phyloP scores from a whole-genome alignment of 768 basidiomycete genomes.

The Filobasidium floriforme region DNA sequence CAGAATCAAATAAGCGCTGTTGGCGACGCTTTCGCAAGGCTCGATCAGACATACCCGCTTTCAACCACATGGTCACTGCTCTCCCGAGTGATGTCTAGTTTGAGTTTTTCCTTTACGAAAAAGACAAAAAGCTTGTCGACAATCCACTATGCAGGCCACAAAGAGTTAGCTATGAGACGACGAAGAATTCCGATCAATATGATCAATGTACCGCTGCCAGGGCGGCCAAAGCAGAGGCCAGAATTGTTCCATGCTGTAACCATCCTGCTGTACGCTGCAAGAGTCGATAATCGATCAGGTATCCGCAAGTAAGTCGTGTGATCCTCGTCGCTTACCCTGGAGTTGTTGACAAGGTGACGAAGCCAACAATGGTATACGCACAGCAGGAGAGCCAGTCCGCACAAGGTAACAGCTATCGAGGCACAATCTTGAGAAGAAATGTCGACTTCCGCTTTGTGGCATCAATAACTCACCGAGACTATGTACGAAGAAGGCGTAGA shows the following conservation, averaged over 20 bases:
- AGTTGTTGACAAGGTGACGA: neutral
- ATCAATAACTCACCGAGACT: neutral
- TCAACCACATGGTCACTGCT: neutral
- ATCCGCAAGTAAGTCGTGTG: neutral
- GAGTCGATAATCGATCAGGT: neutral
- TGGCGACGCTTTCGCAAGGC: neutral
- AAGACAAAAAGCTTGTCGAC: conserved; percentile 3
- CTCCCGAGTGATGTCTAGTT: neutral
- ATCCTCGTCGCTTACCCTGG: neutral
- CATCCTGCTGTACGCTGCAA: neutral
- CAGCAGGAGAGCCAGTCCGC: neutral
- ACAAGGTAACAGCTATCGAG: neutral
- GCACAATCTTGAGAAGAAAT: no score
- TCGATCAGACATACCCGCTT: conserved; percentile 1
- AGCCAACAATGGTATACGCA: neutral
- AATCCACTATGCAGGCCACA: neutral
- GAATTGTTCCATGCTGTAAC: conserved; percentile 1
- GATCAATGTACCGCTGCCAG: neutral
- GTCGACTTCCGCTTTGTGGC: no score
- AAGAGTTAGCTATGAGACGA: neutral
- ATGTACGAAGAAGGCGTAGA: conserved; percentile 1
- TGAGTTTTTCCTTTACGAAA: conserved; percentile 5
- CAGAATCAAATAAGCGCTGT: neutral
- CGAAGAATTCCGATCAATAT: neutral
- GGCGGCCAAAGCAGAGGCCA: neutral